These are phyloP conservation scores for Nicotiana paniculata DNA, from an alignment of 257 asterid genomes.

Conservation along the genomic window DNA sequence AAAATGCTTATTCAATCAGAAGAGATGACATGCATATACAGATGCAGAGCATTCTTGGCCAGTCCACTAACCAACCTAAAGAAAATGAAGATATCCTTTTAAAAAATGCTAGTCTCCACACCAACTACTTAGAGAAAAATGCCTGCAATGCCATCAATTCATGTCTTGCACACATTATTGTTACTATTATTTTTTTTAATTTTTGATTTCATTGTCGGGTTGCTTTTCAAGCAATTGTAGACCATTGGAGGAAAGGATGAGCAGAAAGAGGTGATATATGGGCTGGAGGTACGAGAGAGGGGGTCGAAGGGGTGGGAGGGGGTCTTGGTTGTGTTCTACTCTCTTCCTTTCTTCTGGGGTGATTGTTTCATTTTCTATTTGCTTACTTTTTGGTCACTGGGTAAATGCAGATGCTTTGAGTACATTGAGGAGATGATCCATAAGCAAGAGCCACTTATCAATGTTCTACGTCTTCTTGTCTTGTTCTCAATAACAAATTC, in stretches of 20 bases:
- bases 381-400: neutral
- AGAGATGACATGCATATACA: neutral
- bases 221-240: neutral
- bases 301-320: neutral
- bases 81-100: neutral
- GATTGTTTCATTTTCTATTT: neutral
- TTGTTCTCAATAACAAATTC: conserved; percentile 86
- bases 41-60: neutral
- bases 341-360: neutral
- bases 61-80: neutral
- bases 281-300: neutral
- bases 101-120: neutral
- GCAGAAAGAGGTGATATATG: neutral
- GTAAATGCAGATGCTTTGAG: conserved; percentile 70
- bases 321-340: neutral
- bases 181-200: neutral
- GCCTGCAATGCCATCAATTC: neutral
- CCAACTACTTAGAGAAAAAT: neutral
- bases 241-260: neutral
- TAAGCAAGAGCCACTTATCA: conserved; percentile 81
- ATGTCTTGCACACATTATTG: neutral
- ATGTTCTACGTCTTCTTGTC: conserved; percentile 74
- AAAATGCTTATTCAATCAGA: neutral
- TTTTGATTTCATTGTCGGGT: neutral
- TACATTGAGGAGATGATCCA: conserved; percentile 92